Evolutionary conservation across 2,329 filamentous ascomycete species (phyloP).

Genomic region (Torrubiella hemipterigena): DNA sequence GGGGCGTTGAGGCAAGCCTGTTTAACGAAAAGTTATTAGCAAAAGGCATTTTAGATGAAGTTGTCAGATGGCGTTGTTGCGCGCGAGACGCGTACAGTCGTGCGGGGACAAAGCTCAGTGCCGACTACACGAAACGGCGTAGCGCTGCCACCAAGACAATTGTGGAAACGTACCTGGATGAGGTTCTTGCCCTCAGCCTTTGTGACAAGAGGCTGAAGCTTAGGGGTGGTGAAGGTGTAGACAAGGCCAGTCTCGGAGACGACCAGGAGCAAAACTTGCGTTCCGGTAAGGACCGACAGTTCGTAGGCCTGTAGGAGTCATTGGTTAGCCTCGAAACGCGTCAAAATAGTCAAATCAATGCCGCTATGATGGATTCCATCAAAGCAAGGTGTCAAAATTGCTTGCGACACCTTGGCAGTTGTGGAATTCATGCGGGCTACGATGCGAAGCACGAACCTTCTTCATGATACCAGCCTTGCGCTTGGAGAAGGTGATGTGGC

Average conservation of each 20-base stretch:
- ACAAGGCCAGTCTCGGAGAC: slow-evolving; percentile 91
- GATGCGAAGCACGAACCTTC: slow-evolving; percentile 71
- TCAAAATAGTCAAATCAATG: not conserved
- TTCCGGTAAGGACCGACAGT: slow-evolving; percentile 91
- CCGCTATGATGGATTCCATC: too few species aligned
- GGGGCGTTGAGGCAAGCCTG: slow-evolving; percentile 95
- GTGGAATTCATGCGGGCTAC: too few species aligned
- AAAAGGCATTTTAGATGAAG: slow-evolving; percentile 1
- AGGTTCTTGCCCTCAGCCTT: slow-evolving; percentile 99
- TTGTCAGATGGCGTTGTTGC: not conserved
- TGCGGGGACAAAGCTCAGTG: not conserved
- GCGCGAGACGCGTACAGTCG: not conserved
- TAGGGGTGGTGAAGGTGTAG: slow-evolving; percentile 94
- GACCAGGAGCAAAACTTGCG: slow-evolving; percentile 89
- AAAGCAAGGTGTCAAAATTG: too few species aligned
- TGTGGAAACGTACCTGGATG: slow-evolving; percentile 64
- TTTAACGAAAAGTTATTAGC: slow-evolving; percentile 18
- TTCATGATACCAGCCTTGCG: slow-evolving; percentile 99
- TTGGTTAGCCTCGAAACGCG: not conserved
- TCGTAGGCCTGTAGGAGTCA: slow-evolving; percentile 69
- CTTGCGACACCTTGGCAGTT: too few species aligned
- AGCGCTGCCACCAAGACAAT: too few species aligned
- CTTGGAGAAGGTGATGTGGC: slow-evolving; percentile 99
- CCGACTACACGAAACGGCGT: not conserved
- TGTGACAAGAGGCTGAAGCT: slow-evolving; percentile 93